Evolutionary conservation across 2,329 filamentous ascomycete species (phyloP).

Genomic region (Fusarium newnesense): DNA sequence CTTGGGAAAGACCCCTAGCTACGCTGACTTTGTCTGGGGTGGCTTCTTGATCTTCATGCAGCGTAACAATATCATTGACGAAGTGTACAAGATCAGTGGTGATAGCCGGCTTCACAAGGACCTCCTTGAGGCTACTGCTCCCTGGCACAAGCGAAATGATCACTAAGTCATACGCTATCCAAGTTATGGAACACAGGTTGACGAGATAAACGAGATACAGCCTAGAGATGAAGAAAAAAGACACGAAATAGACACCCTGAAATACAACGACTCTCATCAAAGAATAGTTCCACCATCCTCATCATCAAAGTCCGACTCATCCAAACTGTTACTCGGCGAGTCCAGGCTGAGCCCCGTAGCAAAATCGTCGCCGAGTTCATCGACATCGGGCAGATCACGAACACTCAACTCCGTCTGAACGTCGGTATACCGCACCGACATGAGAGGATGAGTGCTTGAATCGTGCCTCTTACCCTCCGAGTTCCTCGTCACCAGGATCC

Average conservation of each 20-base stretch:
- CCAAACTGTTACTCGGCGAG: background rate
- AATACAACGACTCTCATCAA: background rate
- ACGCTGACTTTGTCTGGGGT: slow-evolving; percentile 68
- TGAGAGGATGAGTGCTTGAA: slow-evolving; percentile 43
- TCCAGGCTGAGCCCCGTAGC: slow-evolving; percentile 10
- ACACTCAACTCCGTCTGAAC: slow-evolving; percentile 7
- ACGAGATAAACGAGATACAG: background rate
- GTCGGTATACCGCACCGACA: slow-evolving; percentile 19
- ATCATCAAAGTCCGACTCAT: slow-evolving; percentile 23
- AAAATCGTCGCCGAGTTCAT: slow-evolving; percentile 29
- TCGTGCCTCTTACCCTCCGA: slow-evolving; percentile 45
- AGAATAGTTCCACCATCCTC: slow-evolving; percentile 29
- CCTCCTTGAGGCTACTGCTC: slow-evolving; percentile 53
- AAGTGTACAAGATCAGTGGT: slow-evolving; percentile 51
- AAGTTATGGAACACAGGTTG: background rate
- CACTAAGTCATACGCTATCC: slow-evolving; percentile 39
- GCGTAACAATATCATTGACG: slow-evolving; percentile 48
- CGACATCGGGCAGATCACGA: slow-evolving; percentile 17
- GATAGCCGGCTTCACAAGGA: slow-evolving; percentile 52
- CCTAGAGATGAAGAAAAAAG: background rate
- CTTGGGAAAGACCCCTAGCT: slow-evolving; percentile 64
- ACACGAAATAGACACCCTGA: background rate
- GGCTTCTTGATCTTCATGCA: slow-evolving; percentile 57
- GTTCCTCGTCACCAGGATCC: slow-evolving; percentile 43
- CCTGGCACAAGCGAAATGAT: slow-evolving; percentile 54